phyloP scores from a whole-genome alignment of 805 yeast genomes.

The Kuraishia ogatae region DNA sequence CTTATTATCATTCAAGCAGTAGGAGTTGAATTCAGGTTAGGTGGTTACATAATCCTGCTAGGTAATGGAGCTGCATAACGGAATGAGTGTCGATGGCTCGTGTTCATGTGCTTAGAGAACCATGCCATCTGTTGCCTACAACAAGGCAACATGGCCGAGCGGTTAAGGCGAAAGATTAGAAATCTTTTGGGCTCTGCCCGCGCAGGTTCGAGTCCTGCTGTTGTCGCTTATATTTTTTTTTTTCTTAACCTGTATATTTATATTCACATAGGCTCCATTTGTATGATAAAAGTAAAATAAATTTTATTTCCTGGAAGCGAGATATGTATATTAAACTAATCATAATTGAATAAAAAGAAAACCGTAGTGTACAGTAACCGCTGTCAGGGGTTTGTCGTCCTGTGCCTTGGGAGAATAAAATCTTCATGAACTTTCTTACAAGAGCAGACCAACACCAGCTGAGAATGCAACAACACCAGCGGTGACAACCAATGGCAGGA shows the following conservation, averaged over 20 bases:
- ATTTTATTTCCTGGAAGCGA: too few relatives aligned
- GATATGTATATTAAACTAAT: not conserved
- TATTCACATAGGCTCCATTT: too few relatives aligned
- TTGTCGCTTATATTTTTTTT: constrained; percentile 4
- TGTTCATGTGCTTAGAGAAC: not conserved
- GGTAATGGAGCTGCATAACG: too few relatives aligned
- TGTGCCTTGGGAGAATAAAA: too few relatives aligned
- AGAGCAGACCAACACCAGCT: not conserved
- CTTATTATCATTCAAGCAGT: too few relatives aligned
- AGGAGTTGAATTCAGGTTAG: not conserved
- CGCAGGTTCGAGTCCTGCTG: constrained; percentile 9
- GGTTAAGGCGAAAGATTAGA: constrained; percentile 60
- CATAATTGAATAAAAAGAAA: not conserved
- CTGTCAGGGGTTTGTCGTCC: not conserved
- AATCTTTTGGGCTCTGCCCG: constrained; percentile 24
- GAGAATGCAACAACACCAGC: not conserved
- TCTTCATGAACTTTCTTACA: not conserved
- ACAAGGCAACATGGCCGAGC: constrained; percentile 43
- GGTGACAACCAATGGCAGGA: not conserved
- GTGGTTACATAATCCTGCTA: too few relatives aligned
- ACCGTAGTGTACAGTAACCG: not conserved
- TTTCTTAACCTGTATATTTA: not conserved
- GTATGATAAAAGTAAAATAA: too few relatives aligned
- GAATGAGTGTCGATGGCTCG: too few relatives aligned
- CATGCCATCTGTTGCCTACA: not conserved